Evolutionary conservation across 1,284 basidiomycete species (phyloP).

Genomic region (Malassezia sp.): DNA sequence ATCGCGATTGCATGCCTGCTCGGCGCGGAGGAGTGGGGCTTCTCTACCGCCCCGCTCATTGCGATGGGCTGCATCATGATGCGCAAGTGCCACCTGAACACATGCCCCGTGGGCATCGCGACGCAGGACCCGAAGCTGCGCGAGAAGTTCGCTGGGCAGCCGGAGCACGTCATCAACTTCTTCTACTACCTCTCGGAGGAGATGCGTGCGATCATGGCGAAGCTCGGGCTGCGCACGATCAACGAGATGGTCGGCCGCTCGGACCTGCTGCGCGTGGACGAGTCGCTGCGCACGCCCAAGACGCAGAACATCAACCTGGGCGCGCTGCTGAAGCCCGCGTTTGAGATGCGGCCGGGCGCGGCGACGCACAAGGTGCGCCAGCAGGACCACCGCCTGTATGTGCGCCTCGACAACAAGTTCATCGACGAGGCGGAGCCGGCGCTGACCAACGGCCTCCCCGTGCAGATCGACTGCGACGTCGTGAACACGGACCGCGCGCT

Average conservation of each 20-base stretch:
- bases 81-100: conserved; percentile 28
- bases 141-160: conserved; percentile 40
- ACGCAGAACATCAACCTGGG: conserved; percentile 31
- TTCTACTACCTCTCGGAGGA: conserved; percentile 42
- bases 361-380: conserved; percentile 44
- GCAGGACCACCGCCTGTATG: conserved; percentile 42
- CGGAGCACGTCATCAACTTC: conserved; percentile 42
- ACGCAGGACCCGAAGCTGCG: conserved; percentile 40
- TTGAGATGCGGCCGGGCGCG: conserved; percentile 41
- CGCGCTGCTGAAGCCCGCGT: conserved; percentile 37
- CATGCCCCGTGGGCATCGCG: conserved; percentile 36
- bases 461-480: conserved; percentile 41
- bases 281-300: conserved; percentile 33
- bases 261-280: conserved; percentile 35
- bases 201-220: conserved; percentile 39
- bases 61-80: conserved; percentile 42
- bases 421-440: conserved; percentile 43
- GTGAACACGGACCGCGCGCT: conserved; percentile 44
- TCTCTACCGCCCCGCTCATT: conserved; percentile 40
- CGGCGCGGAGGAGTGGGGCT: conserved; percentile 41
- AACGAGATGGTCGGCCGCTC: conserved; percentile 43
- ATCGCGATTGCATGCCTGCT: conserved; percentile 39
- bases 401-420: conserved; percentile 44
- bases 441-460: conserved; percentile 34
- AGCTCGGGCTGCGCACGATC: conserved; percentile 38